A percentile compares a stretch with the other conserved stretches of the same genome.
Evolutionary conservation across 139 green algal species (phyloP).

Genomic region (Chlamydomonas sp.): DNA sequence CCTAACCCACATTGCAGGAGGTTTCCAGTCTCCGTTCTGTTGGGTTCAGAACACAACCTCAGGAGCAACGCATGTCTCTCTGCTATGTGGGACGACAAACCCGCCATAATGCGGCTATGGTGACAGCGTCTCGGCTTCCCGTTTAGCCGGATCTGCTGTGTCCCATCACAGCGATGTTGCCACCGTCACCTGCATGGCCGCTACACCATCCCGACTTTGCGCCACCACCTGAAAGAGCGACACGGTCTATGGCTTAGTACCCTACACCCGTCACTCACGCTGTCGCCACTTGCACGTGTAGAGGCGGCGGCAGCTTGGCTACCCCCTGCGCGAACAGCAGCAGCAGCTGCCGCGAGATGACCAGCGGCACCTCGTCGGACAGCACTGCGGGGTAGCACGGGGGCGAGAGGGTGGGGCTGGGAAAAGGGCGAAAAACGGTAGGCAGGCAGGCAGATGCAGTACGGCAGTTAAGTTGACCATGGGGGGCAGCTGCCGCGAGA

Average conservation of each 20-base stretch:
- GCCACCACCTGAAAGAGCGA: neutral
- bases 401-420: too few species aligned
- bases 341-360: conserved; percentile 83
- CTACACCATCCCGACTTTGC: neutral
- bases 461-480: neutral
- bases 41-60: too few species aligned
- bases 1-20: too few species aligned
- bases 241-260: too few species aligned
- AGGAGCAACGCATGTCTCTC: too few species aligned
- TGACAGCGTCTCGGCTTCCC: too few species aligned
- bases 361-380: conserved; percentile 83
- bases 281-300: conserved; percentile 74
- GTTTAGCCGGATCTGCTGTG: neutral
- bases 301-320: conserved; percentile 58
- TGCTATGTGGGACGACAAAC: too few species aligned
- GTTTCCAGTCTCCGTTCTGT: too few species aligned
- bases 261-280: conserved; percentile 62
- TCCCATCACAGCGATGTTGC: neutral
- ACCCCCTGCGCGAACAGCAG: conserved; percentile 72
- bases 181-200: neutral
- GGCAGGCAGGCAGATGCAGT: too few species aligned
- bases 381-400: conserved; percentile 68
- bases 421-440: neutral
- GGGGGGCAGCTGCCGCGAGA: neutral
- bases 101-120: too few species aligned